Evolutionary conservation across 805 yeast genomes (phyloP), one percentile per base, ranked within the genome.

Genomic region (Metschnikowia lochheadii): DNA sequence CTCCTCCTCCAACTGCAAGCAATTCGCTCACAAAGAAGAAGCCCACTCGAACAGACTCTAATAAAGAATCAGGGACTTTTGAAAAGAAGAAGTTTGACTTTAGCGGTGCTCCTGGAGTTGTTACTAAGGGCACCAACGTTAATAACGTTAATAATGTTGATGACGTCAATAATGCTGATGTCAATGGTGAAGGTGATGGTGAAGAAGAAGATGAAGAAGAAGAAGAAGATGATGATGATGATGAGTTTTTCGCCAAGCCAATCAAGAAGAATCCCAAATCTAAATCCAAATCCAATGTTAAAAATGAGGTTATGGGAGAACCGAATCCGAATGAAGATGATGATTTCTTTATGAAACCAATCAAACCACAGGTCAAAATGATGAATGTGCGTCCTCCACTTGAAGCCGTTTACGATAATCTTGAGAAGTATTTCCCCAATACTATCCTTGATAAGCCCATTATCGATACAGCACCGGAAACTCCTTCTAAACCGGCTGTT

Each of bases 391-490:
- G 99, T 64, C 99, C 99, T 2, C 90, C 98, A 0, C 86, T 96
- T 1, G 98, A 92, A 62, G 95, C 88, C 39, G 85, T 94, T 31
- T 94, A 91, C 64, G 89, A 89, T 49, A 91, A 94, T 60, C 78
- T 94, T 54, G 99, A 94, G 58, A 81, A 81, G 61, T 94, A 87
- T 64, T 94, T 94, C 75, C 99, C 99, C 0, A 79, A 87, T 59
- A 84, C 97, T 0, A 92, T 92, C 67, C 76, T 94, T 53, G 99
- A 94, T 64, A 87, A 85, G 59, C 96, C 97, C 2, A 89, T 94
- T 33, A 80, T 92, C 21, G 82, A 80, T 54, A 96, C 87, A 56
- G 82, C 86, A 2, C 77, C 77, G 0, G 64, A 70, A 3, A 83
- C 87, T 0, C 86, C 89, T 1, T 17, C 35, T 1, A 35, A 33